Evolutionary conservation across 2,329 filamentous ascomycete genomes (phyloP).

Genomic region (Claviceps arundinis): DNA sequence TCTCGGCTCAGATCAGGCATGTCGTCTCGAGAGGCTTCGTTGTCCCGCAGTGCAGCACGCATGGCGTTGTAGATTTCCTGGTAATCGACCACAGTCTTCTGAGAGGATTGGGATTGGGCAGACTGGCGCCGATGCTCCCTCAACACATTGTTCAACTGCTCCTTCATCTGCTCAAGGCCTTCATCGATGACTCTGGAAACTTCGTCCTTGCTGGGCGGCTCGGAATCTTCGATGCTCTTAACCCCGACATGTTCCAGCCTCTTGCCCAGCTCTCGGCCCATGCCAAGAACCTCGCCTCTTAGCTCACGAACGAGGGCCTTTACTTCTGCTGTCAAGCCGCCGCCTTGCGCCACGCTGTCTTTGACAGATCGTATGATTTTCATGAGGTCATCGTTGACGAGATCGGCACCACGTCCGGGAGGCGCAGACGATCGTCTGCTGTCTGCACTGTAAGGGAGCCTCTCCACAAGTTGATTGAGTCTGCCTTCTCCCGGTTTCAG

Average conservation of each 20-base stretch:
- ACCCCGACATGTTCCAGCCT: slow-evolving; percentile 60
- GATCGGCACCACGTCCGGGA: slow-evolving; percentile 30
- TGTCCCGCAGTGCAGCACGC: slow-evolving; percentile 57
- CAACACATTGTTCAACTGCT: slow-evolving; percentile 70
- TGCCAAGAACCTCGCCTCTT: slow-evolving; percentile 81
- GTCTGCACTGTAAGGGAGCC: slow-evolving; percentile 29
- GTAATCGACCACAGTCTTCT: slow-evolving; percentile 53
- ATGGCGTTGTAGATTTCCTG: slow-evolving; percentile 79
- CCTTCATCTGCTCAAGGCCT: slow-evolving; percentile 67
- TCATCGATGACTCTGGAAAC: slow-evolving; percentile 66
- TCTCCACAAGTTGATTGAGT: slow-evolving; percentile 29
- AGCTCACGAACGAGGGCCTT: slow-evolving; percentile 84
- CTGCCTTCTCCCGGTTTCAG: slow-evolving; percentile 17
- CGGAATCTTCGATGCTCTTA: slow-evolving; percentile 31
- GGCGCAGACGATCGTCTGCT: slow-evolving; percentile 32
- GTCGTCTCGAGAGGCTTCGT: slow-evolving; percentile 29
- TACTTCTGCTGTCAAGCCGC: slow-evolving; percentile 80
- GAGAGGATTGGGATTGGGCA: slow-evolving; percentile 47
- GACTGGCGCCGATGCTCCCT: slow-evolving; percentile 61
- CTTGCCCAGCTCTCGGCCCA: slow-evolving; percentile 82
- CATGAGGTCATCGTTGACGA: slow-evolving; percentile 65
- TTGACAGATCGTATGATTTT: slow-evolving; percentile 78
- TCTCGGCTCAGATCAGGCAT: slow-evolving; percentile 51
- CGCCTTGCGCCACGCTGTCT: slow-evolving; percentile 77
- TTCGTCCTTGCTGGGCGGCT: slow-evolving; percentile 50